Percentiles rank a stretch among this genome's conserved stretches.
Conservation (phyloP, 352 stramenopile species). For the Pythium aquatile region DNA sequence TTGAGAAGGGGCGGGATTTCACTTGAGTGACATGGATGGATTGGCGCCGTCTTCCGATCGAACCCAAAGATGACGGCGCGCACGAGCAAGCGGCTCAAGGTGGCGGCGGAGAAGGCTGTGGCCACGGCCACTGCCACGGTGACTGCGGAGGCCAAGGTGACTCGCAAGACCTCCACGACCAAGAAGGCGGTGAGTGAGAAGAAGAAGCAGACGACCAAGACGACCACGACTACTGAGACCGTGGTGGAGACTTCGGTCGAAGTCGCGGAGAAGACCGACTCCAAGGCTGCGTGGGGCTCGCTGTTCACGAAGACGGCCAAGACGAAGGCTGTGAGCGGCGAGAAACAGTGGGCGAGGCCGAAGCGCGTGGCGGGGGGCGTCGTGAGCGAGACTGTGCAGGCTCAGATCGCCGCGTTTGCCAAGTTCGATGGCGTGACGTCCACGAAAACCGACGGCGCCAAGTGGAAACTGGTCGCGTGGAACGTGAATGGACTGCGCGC, state of each 20-base stretch:
- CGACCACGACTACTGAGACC: constrained; percentile 12
- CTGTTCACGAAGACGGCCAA: constrained; percentile 19
- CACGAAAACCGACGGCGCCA: constrained; percentile 9
- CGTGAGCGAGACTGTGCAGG: constrained; percentile 42
- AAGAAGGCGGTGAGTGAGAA: constrained; percentile 2
- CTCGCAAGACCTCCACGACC: not conserved
- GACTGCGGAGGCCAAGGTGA: not conserved
- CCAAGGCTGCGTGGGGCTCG: constrained; percentile 27
- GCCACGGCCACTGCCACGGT: not conserved
- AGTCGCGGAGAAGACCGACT: not conserved
- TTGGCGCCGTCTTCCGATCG: constrained; percentile 1
- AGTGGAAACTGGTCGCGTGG: constrained; percentile 66
- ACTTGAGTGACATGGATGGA: constrained; percentile 6
- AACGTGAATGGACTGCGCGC: constrained; percentile 85
- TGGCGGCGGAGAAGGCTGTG: constrained; percentile 22
- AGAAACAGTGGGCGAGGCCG: constrained; percentile 23
- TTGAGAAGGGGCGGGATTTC: not conserved
- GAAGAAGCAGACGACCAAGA: constrained; percentile 15
- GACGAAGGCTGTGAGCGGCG: constrained; percentile 11
- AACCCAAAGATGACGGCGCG: constrained; percentile 19
- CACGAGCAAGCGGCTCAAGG: constrained; percentile 30
- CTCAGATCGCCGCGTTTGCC: constrained; percentile 45
- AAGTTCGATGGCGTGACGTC: constrained; percentile 50
- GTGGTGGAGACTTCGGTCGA: constrained; percentile 1
- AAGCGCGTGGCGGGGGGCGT: constrained; percentile 10